Evolutionary conservation across 352 stramenopile species (phyloP).

Genomic region (Phytophthora quininea): DNA sequence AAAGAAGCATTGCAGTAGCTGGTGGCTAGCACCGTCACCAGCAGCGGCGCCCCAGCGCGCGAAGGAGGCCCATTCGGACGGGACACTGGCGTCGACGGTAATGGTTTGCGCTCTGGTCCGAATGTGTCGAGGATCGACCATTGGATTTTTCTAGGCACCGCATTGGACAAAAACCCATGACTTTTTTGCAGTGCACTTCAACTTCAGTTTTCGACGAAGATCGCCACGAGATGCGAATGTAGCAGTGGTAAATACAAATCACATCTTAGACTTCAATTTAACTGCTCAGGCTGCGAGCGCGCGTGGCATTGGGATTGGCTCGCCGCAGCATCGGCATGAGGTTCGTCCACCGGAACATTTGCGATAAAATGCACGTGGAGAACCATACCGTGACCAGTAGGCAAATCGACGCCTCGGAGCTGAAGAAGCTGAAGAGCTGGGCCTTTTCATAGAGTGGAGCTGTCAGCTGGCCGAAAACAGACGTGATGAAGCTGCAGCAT

Average conservation of each 20-base stretch:
- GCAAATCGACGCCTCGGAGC: slow-evolving; percentile 81
- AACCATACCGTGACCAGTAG: slow-evolving; percentile 89
- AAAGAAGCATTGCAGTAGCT: slow-evolving; percentile 38
- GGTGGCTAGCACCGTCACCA: slow-evolving; percentile 5
- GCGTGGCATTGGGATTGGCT: slow-evolving; percentile 41
- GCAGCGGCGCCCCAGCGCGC: slow-evolving; percentile 11
- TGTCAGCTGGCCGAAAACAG: slow-evolving; percentile 87
- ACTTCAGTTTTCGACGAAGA: slow-evolving; percentile 4
- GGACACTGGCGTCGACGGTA: neutral
- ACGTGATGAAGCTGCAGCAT: slow-evolving; percentile 80
- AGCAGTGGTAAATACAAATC: slow-evolving; percentile 6
- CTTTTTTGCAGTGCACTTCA: neutral
- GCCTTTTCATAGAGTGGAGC: slow-evolving; percentile 84
- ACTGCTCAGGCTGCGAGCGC: slow-evolving; percentile 45
- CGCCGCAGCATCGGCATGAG: slow-evolving; percentile 74
- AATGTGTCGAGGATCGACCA: slow-evolving; percentile 13
- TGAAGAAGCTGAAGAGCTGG: slow-evolving; percentile 87
- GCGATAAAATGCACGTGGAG: slow-evolving; percentile 88
- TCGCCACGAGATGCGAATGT: too few relatives aligned
- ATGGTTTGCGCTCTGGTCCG: neutral
- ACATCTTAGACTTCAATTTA: slow-evolving; percentile 11
- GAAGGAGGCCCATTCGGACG: slow-evolving; percentile 18
- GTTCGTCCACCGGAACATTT: slow-evolving; percentile 86
- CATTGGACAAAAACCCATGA: too few relatives aligned
- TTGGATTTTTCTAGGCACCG: slow-evolving; percentile 1